Evolutionary conservation across 2,329 filamentous ascomycete species (phyloP).

Genomic region (Chalaropsis thielavioides): DNA sequence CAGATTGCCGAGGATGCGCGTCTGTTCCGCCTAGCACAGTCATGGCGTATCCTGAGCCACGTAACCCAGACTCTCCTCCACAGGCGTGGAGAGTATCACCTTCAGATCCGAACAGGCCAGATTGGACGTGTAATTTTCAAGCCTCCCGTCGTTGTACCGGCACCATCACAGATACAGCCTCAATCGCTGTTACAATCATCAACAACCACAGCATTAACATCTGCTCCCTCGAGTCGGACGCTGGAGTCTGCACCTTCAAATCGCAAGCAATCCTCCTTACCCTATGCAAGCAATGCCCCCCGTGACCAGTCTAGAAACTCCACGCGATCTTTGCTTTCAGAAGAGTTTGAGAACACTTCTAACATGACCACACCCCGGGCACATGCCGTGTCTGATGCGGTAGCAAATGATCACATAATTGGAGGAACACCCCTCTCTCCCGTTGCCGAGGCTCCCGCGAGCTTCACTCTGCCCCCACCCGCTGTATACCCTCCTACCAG

Average conservation of each 20-base stretch:
- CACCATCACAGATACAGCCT: not conserved
- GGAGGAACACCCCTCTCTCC: conserved; percentile 31
- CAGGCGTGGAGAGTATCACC: conserved; percentile 42
- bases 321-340: conserved; percentile 35
- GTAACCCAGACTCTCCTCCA: conserved; percentile 40
- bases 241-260: not conserved
- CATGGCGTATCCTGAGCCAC: conserved; percentile 47
- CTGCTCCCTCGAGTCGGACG: not conserved
- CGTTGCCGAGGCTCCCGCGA: conserved; percentile 35
- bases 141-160: conserved; percentile 14
- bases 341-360: conserved; percentile 48
- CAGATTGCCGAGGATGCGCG: conserved; percentile 41
- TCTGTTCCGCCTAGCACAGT: conserved; percentile 47
- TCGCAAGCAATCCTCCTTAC: conserved; percentile 1
- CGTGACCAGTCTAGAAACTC: conserved; percentile 1
- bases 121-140: conserved; percentile 2
- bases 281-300: not conserved
- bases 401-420: conserved; percentile 18
- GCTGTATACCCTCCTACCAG: conserved; percentile 26
- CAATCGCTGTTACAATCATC: not conserved
- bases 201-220: not conserved
- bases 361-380: conserved; percentile 47
- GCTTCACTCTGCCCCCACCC: conserved; percentile 36
- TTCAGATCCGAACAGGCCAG: conserved; percentile 29
- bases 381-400: conserved; percentile 33